These are phyloP conservation scores for Cudoniella acicularis DNA, from an alignment of 495 filamentous ascomycete species.

Conservation along the genomic window DNA sequence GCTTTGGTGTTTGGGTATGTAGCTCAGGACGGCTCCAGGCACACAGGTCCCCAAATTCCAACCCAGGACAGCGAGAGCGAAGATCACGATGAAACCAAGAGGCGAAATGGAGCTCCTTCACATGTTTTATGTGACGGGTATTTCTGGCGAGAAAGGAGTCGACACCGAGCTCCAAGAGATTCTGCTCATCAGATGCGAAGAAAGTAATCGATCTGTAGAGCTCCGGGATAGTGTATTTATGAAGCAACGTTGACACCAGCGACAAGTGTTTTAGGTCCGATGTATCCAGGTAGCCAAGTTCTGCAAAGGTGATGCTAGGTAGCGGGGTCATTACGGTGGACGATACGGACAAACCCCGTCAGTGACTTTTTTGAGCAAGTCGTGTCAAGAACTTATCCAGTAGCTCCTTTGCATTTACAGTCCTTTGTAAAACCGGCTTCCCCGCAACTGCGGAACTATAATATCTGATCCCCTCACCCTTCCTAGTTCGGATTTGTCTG, in stretches of 20 bases:
- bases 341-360: too few species aligned
- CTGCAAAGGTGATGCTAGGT: too few species aligned
- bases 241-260: not conserved
- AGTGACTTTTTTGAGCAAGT: too few species aligned
- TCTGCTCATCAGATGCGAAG: not conserved
- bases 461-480: not conserved
- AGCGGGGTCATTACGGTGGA: too few species aligned
- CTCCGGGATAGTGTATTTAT: not conserved
- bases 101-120: not conserved
- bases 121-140: not conserved
- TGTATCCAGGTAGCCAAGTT: too few species aligned
- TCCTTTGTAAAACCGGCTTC: too few species aligned
- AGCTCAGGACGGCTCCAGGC: not conserved
- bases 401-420: too few species aligned
- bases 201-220: not conserved
- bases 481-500: not conserved
- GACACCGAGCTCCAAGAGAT: not conserved
- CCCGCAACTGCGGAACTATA: too few species aligned
- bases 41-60: not conserved
- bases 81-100: not conserved
- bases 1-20: not conserved
- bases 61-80: not conserved
- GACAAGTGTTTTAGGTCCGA: not conserved
- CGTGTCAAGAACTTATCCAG: too few species aligned
- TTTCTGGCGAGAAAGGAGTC: not conserved